Conservation (phyloP, 2,329 filamentous ascomycete species). For the Diaporthe destruens region DNA sequence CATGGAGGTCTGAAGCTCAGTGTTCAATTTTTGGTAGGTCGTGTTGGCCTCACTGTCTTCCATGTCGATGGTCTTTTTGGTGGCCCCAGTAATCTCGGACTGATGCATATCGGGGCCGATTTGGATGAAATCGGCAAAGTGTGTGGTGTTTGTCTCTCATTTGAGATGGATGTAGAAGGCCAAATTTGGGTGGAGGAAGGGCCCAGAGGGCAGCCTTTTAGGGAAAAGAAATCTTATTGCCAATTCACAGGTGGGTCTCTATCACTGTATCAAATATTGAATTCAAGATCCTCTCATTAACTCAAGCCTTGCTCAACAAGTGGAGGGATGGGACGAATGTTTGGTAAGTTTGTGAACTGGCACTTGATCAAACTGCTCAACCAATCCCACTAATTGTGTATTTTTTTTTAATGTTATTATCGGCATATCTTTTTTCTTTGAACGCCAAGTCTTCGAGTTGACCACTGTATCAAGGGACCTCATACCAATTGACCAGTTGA, state of each 20-base stretch:
- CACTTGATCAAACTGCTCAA: not conserved
- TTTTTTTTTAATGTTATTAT: no score
- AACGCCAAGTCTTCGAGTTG: no score
- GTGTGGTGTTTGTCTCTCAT: not conserved
- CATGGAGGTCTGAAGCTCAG: not conserved
- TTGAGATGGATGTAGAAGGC: not conserved
- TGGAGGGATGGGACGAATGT: not conserved
- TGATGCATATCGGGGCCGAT: not conserved
- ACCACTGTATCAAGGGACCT: no score
- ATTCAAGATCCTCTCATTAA: not conserved
- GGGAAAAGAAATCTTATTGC: no score
- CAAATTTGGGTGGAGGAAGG: not conserved
- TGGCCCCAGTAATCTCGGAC: not conserved
- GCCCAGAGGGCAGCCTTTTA: not conserved
- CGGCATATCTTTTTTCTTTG: no score
- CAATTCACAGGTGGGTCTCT: no score
- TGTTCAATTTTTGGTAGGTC: no score
- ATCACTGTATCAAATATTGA: no score
- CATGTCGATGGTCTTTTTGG: not conserved
- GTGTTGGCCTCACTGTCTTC: not conserved
- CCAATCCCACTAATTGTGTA: no score
- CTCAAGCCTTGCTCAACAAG: not conserved
- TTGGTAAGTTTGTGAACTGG: not conserved
- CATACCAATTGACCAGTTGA: no score
- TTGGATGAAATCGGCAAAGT: not conserved